Conservation (phyloP, 23 red algal species). For the Gracilaria gracilis region DNA sequence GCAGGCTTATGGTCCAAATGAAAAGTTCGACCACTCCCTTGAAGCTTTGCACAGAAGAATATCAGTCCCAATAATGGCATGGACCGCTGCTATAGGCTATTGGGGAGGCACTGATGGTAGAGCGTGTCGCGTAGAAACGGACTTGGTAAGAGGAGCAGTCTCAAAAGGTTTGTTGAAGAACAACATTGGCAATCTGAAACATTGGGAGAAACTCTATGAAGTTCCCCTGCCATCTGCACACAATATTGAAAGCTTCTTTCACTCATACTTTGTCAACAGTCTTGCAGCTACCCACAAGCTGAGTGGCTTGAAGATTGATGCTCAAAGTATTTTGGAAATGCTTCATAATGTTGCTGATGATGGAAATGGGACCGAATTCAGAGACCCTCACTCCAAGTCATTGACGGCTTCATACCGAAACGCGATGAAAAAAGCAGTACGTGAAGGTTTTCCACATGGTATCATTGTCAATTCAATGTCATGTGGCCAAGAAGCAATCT, state of each 20-base stretch:
- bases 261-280: slow-evolving; percentile 53
- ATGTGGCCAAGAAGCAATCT: slow-evolving; percentile 63
- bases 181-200: slow-evolving; percentile 12
- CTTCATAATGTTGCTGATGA: slow-evolving; percentile 22
- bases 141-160: slow-evolving; percentile 9
- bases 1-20: slow-evolving; percentile 29
- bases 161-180: slow-evolving; percentile 54
- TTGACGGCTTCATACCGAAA: slow-evolving; percentile 44
- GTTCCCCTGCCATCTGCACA: slow-evolving; percentile 12
- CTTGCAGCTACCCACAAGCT: slow-evolving; percentile 26
- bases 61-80: slow-evolving; percentile 30
- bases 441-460: slow-evolving; percentile 20
- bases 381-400: neutral
- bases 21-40: slow-evolving; percentile 63
- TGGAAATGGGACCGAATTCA: neutral
- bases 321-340: slow-evolving; percentile 72
- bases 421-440: slow-evolving; percentile 36
- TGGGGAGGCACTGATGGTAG: slow-evolving; percentile 62
- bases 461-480: slow-evolving; percentile 71
- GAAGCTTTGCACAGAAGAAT: neutral
- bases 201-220: slow-evolving; percentile 66
- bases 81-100: slow-evolving; percentile 69
- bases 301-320: slow-evolving; percentile 73
- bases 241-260: slow-evolving; percentile 25
- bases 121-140: slow-evolving; percentile 41